phyloP scores from a whole-genome alignment of 768 basidiomycete species.

The Pholiota microspora region DNA sequence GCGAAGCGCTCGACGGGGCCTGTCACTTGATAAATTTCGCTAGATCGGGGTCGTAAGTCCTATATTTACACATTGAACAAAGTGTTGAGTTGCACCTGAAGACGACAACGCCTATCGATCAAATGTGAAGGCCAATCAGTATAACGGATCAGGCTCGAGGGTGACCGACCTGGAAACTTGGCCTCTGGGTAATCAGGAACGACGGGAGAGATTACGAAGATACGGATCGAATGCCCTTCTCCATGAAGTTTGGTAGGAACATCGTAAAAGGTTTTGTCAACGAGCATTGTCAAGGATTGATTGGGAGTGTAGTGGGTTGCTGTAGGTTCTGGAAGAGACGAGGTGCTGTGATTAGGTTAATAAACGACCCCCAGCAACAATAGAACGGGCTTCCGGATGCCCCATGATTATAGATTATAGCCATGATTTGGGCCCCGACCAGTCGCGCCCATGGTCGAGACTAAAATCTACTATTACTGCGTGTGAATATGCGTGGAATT shows the following conservation, averaged over 20 bases:
- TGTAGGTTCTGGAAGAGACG: neutral
- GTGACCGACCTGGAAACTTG: constrained; percentile 74
- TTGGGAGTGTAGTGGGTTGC: constrained; percentile 3
- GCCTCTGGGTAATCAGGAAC: constrained; percentile 84
- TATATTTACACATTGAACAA: neutral
- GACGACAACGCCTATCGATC: constrained; percentile 64
- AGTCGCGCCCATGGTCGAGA: neutral
- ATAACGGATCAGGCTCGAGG: neutral
- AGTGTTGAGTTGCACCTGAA: constrained; percentile 53
- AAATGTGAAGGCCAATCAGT: neutral
- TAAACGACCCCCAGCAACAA: neutral
- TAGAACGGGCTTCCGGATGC: neutral
- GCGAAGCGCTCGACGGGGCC: constrained; percentile 94
- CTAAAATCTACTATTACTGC: neutral
- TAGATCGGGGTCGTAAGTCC: constrained; percentile 23
- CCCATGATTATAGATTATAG: neutral
- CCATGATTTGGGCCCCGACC: neutral
- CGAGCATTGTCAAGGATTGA: constrained; percentile 57
- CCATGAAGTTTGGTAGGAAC: constrained; percentile 66
- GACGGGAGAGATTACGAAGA: constrained; percentile 80
- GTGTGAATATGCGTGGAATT: too few species aligned
- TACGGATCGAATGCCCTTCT: constrained; percentile 63
- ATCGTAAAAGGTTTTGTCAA: constrained; percentile 78
- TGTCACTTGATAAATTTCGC: constrained; percentile 96
- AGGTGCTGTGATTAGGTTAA: neutral